These are phyloP conservation scores for Scleroderma citrinum DNA, from an alignment of 768 basidiomycete genomes.

Conservation along the genomic window DNA sequence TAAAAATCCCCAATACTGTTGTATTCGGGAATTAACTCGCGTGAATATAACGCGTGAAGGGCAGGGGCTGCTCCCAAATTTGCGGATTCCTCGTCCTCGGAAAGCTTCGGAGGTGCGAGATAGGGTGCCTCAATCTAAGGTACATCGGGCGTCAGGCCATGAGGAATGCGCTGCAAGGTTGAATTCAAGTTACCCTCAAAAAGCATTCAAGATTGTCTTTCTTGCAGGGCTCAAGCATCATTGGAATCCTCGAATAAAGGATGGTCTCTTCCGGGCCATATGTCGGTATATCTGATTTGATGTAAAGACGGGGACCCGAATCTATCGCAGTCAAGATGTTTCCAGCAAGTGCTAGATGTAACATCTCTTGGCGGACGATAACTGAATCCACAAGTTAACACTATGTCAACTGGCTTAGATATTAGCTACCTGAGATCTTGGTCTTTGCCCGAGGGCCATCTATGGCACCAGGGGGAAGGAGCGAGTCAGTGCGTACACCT, in stretches of 20 bases:
- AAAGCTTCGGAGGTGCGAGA: neutral
- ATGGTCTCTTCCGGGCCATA: slow-evolving; percentile 1
- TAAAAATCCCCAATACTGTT: slow-evolving; percentile 6
- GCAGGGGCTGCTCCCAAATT: neutral
- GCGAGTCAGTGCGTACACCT: neutral
- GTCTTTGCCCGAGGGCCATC: neutral
- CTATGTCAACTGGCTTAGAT: neutral
- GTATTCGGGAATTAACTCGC: neutral
- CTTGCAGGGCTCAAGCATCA: slow-evolving; percentile 8
- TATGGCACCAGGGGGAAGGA: neutral
- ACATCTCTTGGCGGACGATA: slow-evolving; percentile 15
- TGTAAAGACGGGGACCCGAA: slow-evolving; percentile 5
- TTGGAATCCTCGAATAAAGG: slow-evolving; percentile 7
- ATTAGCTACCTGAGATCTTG: slow-evolving; percentile 1
- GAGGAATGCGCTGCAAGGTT: neutral
- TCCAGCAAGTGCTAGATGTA: slow-evolving; percentile 11
- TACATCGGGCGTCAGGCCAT: too few species aligned
- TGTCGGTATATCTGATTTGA: slow-evolving; percentile 1
- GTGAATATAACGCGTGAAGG: too few species aligned
- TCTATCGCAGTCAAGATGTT: slow-evolving; percentile 10
- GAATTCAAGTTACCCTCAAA: slow-evolving; percentile 5
- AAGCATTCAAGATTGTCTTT: slow-evolving; percentile 12
- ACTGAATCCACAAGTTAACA: neutral
- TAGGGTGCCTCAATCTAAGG: slow-evolving; percentile 4
- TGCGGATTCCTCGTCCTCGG: neutral